These are phyloP conservation scores for Rhodotorula sp. DNA, from an alignment of 1,284 basidiomycete species.

Conservation along the genomic window DNA sequence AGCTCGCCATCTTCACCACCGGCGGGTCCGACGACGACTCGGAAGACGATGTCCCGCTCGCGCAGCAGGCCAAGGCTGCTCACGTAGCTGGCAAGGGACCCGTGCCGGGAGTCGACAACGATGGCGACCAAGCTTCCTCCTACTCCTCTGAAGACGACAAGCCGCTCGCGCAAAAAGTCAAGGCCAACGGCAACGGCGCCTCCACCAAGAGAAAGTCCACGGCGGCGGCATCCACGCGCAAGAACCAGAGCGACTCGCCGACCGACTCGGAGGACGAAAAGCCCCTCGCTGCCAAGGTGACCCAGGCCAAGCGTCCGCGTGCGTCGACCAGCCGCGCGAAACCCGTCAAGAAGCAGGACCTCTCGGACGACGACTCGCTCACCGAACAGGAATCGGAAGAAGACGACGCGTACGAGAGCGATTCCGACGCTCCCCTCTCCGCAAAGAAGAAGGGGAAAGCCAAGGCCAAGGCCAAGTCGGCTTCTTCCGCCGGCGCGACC, in stretches of 20 bases:
- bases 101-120: neutral
- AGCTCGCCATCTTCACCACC: slow-evolving; percentile 39
- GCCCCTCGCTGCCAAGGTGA: slow-evolving; percentile 60
- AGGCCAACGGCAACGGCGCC: slow-evolving; percentile 9
- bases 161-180: slow-evolving; percentile 42
- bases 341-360: slow-evolving; percentile 12
- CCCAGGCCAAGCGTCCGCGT: slow-evolving; percentile 50
- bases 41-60: slow-evolving; percentile 41
- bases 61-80: slow-evolving; percentile 33
- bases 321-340: slow-evolving; percentile 57
- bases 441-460: slow-evolving; percentile 38
- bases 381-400: slow-evolving; percentile 20
- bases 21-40: slow-evolving; percentile 26
- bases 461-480: slow-evolving; percentile 50
- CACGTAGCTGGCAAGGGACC: slow-evolving; percentile 19
- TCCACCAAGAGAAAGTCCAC: neutral
- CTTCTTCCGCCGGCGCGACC: slow-evolving; percentile 40
- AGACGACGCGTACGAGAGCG: slow-evolving; percentile 29
- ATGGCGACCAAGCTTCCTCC: neutral
- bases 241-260: neutral
- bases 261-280: slow-evolving; percentile 64
- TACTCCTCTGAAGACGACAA: slow-evolving; percentile 45
- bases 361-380: slow-evolving; percentile 13
- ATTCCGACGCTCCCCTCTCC: slow-evolving; percentile 20
- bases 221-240: neutral